Evolutionary conservation across 108 stramenopile species (phyloP).

Genomic region (Cylindrotheca closterium): DNA sequence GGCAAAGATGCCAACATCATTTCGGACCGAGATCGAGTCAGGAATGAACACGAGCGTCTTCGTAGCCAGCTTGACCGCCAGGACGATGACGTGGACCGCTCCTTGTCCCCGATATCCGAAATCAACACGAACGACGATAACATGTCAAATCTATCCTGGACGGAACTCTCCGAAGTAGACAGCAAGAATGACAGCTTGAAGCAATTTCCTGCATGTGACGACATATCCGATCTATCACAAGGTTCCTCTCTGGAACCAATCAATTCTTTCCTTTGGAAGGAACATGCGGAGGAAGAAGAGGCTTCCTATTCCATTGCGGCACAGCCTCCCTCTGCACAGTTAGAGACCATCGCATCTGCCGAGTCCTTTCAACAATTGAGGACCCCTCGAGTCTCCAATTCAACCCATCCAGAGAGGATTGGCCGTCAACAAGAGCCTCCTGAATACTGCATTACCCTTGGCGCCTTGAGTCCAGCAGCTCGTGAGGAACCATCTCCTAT

Average conservation of each 20-base stretch:
- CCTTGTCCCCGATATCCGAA: no score
- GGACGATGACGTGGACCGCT: no score
- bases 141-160: no score
- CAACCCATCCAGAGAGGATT: not conserved
- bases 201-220: not conserved
- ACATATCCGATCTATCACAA: not conserved
- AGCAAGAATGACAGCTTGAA: not conserved
- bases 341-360: not conserved
- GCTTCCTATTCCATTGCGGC: no score
- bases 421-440: not conserved
- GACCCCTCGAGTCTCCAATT: not conserved
- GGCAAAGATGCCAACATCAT: no score
- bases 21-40: no score
- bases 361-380: not conserved
- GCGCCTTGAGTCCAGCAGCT: not conserved
- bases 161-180: not conserved
- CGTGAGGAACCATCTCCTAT: no score
- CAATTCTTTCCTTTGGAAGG: no score
- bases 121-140: no score
- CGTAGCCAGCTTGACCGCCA: no score
- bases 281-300: no score
- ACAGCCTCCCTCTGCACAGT: not conserved
- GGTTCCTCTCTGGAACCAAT: not conserved
- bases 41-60: no score
- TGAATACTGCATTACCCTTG: not conserved